phyloP scores from a whole-genome alignment of 2,329 filamentous ascomycete genomes.

The Westerdykella sp. region DNA sequence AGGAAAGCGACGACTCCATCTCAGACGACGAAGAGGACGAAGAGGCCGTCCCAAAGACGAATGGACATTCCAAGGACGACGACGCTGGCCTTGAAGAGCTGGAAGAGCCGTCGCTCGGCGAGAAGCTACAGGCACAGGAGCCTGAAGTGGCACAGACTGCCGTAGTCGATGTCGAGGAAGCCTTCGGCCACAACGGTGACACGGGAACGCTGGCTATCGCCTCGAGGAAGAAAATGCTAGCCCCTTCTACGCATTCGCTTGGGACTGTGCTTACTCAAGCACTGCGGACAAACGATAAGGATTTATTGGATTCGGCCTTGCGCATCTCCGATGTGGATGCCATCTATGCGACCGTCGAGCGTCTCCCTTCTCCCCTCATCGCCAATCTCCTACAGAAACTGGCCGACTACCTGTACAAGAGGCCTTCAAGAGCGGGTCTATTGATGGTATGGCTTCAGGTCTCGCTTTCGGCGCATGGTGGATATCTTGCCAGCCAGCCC shows the following conservation, averaged over 20 bases:
- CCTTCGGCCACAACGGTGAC: slow-evolving; percentile 43
- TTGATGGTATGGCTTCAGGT: slow-evolving; percentile 95
- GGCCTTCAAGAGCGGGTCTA: slow-evolving; percentile 81
- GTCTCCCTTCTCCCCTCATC: slow-evolving; percentile 79
- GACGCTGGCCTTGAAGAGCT: slow-evolving; percentile 32
- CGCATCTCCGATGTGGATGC: slow-evolving; percentile 69
- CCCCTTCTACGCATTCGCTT: slow-evolving; percentile 71
- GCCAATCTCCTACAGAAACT: slow-evolving; percentile 73
- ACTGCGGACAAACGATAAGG: slow-evolving; percentile 82
- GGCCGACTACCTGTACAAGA: slow-evolving; percentile 76
- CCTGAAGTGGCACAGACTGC: slow-evolving; percentile 44
- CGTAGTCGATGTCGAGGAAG: slow-evolving; percentile 67
- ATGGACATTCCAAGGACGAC: slow-evolving; percentile 13
- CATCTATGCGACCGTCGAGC: slow-evolving; percentile 82
- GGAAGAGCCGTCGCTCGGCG: slow-evolving; percentile 73
- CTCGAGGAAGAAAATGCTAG: slow-evolving; percentile 43
- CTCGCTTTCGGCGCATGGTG: slow-evolving; percentile 87
- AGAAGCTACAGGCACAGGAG: slow-evolving; percentile 66
- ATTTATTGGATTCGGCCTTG: slow-evolving; percentile 87
- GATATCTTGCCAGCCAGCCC: slow-evolving; percentile 80
- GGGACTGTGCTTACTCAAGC: slow-evolving; percentile 91
- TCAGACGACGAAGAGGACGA: slow-evolving; percentile 24
- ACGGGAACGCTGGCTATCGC: slow-evolving; percentile 43
- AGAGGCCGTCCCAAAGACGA: slow-evolving; percentile 12
- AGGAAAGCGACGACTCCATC: slow-evolving; percentile 32